These are phyloP conservation scores for Coccomyxa sp. DNA, from an alignment of 139 green algal genomes.

Conservation along the genomic window DNA sequence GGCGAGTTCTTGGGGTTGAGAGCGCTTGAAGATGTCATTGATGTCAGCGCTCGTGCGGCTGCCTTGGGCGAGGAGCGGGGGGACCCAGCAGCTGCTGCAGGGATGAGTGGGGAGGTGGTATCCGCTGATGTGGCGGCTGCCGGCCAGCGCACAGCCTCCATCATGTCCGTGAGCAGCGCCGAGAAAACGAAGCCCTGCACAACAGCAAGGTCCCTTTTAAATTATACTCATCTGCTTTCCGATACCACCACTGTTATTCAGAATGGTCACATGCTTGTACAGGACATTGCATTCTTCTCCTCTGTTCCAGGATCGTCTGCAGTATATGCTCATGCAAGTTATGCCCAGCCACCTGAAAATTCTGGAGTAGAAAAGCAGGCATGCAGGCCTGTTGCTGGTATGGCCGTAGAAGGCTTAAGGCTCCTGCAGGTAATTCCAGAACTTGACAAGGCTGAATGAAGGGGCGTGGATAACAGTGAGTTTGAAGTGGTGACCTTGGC, in stretches of 20 bases:
- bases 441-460: too few relatives aligned
- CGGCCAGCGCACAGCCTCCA: conserved; percentile 44
- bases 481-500: neutral
- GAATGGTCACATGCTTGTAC: too few relatives aligned
- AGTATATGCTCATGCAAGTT: too few relatives aligned
- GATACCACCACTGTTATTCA: too few relatives aligned
- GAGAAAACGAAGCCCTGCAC: conserved; percentile 21
- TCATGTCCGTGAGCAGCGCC: conserved; percentile 20
- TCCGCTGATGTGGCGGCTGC: neutral
- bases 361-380: too few relatives aligned
- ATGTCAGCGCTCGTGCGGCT: neutral
- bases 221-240: neutral
- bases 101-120: neutral
- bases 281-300: too few relatives aligned
- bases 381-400: too few relatives aligned
- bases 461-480: neutral
- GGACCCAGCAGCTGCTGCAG: neutral
- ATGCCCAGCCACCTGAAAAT: too few relatives aligned
- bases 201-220: too few relatives aligned
- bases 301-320: too few relatives aligned
- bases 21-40: neutral
- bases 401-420: too few relatives aligned
- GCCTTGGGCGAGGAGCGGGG: neutral
- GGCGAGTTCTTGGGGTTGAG: conserved; percentile 1
- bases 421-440: too few relatives aligned